Conservation (phyloP, 768 basidiomycete species). For the Hysterangium stoloniferum region DNA sequence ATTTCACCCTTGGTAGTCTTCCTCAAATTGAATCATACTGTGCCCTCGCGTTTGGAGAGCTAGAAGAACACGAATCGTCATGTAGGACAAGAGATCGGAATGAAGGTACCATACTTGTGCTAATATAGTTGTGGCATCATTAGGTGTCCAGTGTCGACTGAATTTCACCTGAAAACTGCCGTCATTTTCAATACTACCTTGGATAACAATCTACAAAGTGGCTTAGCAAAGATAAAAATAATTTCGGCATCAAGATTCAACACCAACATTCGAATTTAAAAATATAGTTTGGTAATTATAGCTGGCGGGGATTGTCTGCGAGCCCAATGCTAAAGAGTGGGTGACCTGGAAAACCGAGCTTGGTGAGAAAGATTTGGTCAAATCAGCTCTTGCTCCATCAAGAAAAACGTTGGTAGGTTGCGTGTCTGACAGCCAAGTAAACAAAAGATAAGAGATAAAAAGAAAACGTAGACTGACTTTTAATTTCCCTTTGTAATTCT, state of each 20-base stretch:
- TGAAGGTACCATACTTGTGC: constrained; percentile 83
- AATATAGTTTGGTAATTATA: constrained; percentile 96
- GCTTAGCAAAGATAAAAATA: constrained; percentile 23
- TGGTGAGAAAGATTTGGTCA: constrained; percentile 86
- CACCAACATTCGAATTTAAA: constrained; percentile 67
- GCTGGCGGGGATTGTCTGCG: constrained; percentile 71
- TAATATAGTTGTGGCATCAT: constrained; percentile 77
- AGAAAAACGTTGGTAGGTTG: constrained; percentile 93
- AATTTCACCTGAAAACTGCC: constrained; percentile 82
- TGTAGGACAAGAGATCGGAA: no score
- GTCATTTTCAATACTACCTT: constrained; percentile 91
- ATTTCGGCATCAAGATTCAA: constrained; percentile 5
- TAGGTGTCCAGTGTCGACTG: constrained; percentile 82
- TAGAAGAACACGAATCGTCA: constrained; percentile 29
- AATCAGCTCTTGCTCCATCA: constrained; percentile 94
- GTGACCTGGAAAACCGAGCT: constrained; percentile 98
- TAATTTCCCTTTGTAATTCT: constrained; percentile 92
- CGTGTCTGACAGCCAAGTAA: constrained; percentile 48
- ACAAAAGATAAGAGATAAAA: not conserved
- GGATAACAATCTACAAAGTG: constrained; percentile 68
- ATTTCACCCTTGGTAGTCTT: constrained; percentile 86
- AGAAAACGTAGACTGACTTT: constrained; percentile 48
- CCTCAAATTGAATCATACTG: constrained; percentile 90
- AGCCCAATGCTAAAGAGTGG: constrained; percentile 89
- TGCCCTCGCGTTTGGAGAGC: constrained; percentile 75